These are phyloP conservation scores for Claviceps arundinis DNA, from an alignment of 2,329 filamentous ascomycete genomes.

Conservation along the genomic window DNA sequence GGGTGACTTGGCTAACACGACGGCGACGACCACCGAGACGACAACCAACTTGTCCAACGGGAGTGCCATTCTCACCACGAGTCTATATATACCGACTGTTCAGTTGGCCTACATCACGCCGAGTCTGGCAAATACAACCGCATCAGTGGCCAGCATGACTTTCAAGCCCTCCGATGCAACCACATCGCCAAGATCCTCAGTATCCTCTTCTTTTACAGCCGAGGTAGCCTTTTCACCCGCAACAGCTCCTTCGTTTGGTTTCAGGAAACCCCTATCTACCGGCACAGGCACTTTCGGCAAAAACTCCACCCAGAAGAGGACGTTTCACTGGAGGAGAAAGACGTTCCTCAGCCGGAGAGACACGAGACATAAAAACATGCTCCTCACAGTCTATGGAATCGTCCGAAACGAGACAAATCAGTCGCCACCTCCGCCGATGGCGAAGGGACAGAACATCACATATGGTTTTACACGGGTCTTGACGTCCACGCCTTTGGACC, in stretches of 20 bases:
- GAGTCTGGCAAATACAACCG: not conserved
- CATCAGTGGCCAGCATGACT: not conserved
- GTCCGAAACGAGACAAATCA: constrained; percentile 16
- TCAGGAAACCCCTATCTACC: not conserved
- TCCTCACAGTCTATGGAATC: constrained; percentile 32
- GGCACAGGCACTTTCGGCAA: not conserved
- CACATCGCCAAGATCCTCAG: too few relatives aligned
- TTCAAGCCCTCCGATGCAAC: not conserved
- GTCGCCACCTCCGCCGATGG: constrained; percentile 22
- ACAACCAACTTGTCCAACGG: too few relatives aligned
- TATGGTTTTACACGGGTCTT: not conserved
- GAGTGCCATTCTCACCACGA: too few relatives aligned
- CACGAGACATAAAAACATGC: constrained; percentile 14
- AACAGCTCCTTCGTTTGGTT: too few relatives aligned
- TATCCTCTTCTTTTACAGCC: too few relatives aligned
- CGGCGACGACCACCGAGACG: not conserved
- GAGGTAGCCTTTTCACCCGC: too few relatives aligned
- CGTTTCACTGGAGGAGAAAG: not conserved
- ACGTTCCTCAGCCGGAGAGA: constrained; percentile 12
- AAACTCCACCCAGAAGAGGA: not conserved
- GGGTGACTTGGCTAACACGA: constrained; percentile 2
- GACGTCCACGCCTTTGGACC: not conserved
- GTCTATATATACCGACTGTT: not conserved
- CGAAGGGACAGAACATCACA: constrained; percentile 8
- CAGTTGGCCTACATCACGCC: not conserved